Base-by-base conservation (phyloP, 1,284 basidiomycete genomes). In the Fistulinella cinereoalba region DNA sequence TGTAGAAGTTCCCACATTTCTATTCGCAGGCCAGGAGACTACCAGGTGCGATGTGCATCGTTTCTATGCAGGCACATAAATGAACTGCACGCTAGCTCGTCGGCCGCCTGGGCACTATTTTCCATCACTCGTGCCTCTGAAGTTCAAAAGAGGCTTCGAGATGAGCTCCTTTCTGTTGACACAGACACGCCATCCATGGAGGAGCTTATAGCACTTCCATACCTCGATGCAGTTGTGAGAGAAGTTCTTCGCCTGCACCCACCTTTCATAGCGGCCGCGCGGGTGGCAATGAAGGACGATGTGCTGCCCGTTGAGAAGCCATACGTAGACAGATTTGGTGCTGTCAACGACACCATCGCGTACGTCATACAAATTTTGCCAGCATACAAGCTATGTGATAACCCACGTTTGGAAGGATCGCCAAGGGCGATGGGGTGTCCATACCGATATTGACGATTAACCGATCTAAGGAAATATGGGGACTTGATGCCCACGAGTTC, bases 1-100 rank as follows among this genome's bases (percentile, higher is more conserved):
- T 15, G 31, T 24, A 72, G 72, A 73, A 63, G 60, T 73, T 11
- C 64, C 58, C 13, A 62, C 57, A 12, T 55, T 47, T 34, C 41
- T 86, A 3, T 68, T 79, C 6, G 81, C 83, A 4, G 90, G 90
- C 0, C 86, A 92, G 62, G 89, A 92, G 61, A 92, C 91, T 4
- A 85, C 81, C 0, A 80, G 82, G 76, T 77, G 55, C 6, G 53
- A 29, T 28, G 13, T 15, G 9, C 18, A 6, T 16, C 1, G 23
- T 16, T 3, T 24, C 3, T 9, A 15, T 11, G 6, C 16, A 28
- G 15, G 5, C 27, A 13, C 10, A 21, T 37, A 13, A 29, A n/a
- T 9, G 12, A 19, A 11, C 4, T 1, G 13, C 28, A 12, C 8
- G 10, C 37, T n/a, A 75, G 79, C 37, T 79, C 78, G 0, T 72